Conservation (phyloP, 106 monocot genomes). For the Chionographis japonica region DNA sequence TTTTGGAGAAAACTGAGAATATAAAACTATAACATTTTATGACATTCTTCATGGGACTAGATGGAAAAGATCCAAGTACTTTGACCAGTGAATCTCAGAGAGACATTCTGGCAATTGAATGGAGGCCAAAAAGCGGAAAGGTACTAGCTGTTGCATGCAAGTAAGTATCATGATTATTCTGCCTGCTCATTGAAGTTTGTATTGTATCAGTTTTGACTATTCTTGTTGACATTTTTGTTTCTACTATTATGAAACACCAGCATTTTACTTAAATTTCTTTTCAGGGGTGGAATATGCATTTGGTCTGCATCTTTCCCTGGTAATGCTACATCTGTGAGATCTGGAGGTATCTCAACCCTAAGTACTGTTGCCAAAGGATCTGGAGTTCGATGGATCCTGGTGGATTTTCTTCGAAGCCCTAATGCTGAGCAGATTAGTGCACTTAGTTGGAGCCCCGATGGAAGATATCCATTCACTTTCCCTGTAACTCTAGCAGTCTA, state of each 20-base stretch:
- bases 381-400: constrained; percentile 67
- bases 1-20: constrained; percentile 1
- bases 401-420: constrained; percentile 75
- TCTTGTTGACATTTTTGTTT: background rate
- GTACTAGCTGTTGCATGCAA: constrained; percentile 78
- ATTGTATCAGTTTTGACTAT: constrained; percentile 1
- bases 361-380: constrained; percentile 66
- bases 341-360: constrained; percentile 41
- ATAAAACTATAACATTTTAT: background rate
- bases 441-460: constrained; percentile 84
- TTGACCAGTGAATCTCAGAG: constrained; percentile 77
- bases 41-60: constrained; percentile 22
- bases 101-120: constrained; percentile 64
- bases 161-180: constrained; percentile 27
- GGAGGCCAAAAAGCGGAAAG: constrained; percentile 94
- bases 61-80: constrained; percentile 65
- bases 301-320: constrained; percentile 95
- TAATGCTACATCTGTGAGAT: constrained; percentile 61
- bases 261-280: constrained; percentile 10
- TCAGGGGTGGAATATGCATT: constrained; percentile 84
- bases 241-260: no score
- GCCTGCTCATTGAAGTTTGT: background rate
- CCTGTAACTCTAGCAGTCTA: background rate
- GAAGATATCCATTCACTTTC: constrained; percentile 73
- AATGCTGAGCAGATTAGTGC: constrained; percentile 55